These are phyloP conservation scores for Sporothrix pallida DNA, from an alignment of 2,329 filamentous ascomycete genomes.

Conservation along the genomic window DNA sequence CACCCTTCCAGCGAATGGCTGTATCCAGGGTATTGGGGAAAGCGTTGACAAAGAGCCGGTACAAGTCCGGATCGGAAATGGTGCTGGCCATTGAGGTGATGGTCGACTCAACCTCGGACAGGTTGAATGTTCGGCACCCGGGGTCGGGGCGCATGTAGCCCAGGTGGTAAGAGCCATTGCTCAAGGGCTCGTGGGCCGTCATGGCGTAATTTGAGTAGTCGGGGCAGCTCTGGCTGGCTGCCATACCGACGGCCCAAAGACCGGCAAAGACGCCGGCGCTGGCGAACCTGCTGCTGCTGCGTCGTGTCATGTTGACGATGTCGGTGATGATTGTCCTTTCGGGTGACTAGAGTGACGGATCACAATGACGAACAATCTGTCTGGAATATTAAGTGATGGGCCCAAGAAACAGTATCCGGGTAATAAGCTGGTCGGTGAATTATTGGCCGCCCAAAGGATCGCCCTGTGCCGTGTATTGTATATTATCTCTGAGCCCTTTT, in stretches of 20 bases:
- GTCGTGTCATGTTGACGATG: background rate
- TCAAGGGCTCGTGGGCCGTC: constrained; percentile 70
- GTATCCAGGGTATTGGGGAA: constrained; percentile 71
- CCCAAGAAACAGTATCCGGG: background rate
- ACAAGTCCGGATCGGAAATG: constrained; percentile 78
- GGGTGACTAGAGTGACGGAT: background rate
- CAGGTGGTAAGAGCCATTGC: constrained; percentile 74
- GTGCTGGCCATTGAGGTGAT: constrained; percentile 71
- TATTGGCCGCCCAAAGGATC: background rate
- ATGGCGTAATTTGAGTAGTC: constrained; percentile 68
- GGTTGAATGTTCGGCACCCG: constrained; percentile 81
- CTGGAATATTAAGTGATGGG: background rate
- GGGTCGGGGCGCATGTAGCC: constrained; percentile 79
- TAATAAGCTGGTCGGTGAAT: background rate
- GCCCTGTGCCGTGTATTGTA: background rate
- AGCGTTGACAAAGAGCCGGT: constrained; percentile 72
- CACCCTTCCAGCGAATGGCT: constrained; percentile 39
- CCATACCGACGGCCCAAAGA: background rate
- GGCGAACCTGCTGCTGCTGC: background rate
- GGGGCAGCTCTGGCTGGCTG: constrained; percentile 54
- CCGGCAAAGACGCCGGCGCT: constrained; percentile 27
- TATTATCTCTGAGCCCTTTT: background rate
- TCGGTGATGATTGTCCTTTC: background rate
- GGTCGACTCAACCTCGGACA: constrained; percentile 75
- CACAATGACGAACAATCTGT: background rate